Evolutionary conservation across 2,329 filamentous ascomycete genomes (phyloP), one percentile per base, ranked within the genome.

Genomic region (Colletotrichum lindemuthianum): DNA sequence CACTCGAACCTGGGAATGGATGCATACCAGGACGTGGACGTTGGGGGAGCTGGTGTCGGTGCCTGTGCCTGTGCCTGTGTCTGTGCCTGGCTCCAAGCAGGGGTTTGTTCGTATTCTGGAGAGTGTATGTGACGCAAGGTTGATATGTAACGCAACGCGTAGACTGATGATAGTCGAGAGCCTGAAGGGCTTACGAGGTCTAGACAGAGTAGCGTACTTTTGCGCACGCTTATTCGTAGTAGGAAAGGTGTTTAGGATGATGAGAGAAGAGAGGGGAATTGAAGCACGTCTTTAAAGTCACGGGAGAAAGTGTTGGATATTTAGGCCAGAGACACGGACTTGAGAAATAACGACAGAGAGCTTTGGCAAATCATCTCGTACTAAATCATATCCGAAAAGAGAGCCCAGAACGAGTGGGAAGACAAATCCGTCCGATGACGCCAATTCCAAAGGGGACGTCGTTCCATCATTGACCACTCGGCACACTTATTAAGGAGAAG

Each of bases 401-500:
- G 41, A 56, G 45, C 39, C 51, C 15, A 49, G 50, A 43, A 59
- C 43, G 55, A 45, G 43, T 45, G 44, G 13, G 50, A 48, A 56
- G 60, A 50, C 49, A 15, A 57, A 48, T 52, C 54, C 34, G 47
- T 57, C 56, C 57, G 61, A 67, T 50, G 55, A 65, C 52, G 52
- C 52, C 60, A 65, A 65, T 15, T 45, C 50, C 40, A 34, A 48
- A 60, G 56, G 13, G 51, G 48, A 50, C 55, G 16, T 51, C 33
- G 56, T 50, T 53, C 61, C 49, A 55, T 67, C 59, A 63, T 47
- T 33, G 33, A 56, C 66, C 66, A 68, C 64, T 67, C 59, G 64
- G 59, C 50, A 68, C 51, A 56, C 67, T 68, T 44, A 68, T 68
- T 68, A 65, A 68, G 66, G 66, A 68, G 66, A 64, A 68, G 52